Conservation (phyloP, 2,329 filamentous ascomycete species). For the Helotiales sp. region DNA sequence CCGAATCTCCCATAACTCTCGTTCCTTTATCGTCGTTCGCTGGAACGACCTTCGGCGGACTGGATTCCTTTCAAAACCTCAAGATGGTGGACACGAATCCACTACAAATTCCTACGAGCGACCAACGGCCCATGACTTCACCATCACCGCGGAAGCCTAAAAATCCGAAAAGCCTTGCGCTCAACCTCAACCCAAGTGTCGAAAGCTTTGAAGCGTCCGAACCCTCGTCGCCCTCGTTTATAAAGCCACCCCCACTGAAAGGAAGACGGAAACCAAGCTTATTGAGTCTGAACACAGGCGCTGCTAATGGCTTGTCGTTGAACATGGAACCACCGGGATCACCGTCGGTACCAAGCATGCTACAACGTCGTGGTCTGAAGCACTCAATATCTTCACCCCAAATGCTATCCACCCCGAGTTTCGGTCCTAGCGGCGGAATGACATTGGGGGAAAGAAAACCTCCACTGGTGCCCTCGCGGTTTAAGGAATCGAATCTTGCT, state of each 20-base stretch:
- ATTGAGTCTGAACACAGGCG: slow-evolving; percentile 73
- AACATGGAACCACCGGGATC: slow-evolving; percentile 56
- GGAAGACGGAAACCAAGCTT: slow-evolving; percentile 71
- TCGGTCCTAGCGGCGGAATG: slow-evolving; percentile 64
- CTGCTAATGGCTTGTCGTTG: slow-evolving; percentile 48
- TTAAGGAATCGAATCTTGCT: slow-evolving; percentile 31
- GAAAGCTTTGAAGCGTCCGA: slow-evolving; percentile 49
- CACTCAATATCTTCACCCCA: slow-evolving; percentile 69
- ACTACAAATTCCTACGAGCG: slow-evolving; percentile 42
- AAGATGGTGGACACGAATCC: slow-evolving; percentile 37
- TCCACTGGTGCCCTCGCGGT: slow-evolving; percentile 30
- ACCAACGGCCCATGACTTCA: slow-evolving; percentile 62
- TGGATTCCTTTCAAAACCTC: slow-evolving; percentile 37
- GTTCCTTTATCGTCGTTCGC: slow-evolving; percentile 70
- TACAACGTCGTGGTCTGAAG: slow-evolving; percentile 63
- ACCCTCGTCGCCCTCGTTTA: slow-evolving; percentile 71
- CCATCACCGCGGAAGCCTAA: slow-evolving; percentile 71
- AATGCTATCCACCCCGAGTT: slow-evolving; percentile 61
- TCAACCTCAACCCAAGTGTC: slow-evolving; percentile 61
- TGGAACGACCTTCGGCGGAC: slow-evolving; percentile 52
- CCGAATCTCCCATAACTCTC: slow-evolving; percentile 80
- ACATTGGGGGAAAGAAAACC: slow-evolving; percentile 49
- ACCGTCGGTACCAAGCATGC: slow-evolving; percentile 55
- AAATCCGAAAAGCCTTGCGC: slow-evolving; percentile 82
- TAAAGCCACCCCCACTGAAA: slow-evolving; percentile 72